Evolutionary conservation across 768 basidiomycete species (phyloP).

Genomic region (Suillus alpinus): DNA sequence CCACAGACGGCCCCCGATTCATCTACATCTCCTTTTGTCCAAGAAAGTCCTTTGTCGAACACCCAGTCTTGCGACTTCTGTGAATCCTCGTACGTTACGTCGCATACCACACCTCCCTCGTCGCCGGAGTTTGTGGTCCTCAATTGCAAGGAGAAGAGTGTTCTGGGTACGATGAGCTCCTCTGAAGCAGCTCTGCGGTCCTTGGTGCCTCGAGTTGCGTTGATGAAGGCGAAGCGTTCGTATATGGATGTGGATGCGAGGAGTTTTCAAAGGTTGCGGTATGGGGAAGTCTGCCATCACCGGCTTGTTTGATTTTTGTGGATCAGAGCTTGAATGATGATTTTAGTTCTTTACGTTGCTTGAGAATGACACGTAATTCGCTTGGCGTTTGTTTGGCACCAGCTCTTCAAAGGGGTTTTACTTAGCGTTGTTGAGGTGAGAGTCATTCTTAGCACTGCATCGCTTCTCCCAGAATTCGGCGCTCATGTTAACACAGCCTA

Average conservation of each 20-base stretch:
- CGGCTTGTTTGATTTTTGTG: background rate
- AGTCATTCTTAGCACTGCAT: background rate
- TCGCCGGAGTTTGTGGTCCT: constrained; percentile 18
- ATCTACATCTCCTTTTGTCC: constrained; percentile 2
- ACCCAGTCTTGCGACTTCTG: constrained; percentile 21
- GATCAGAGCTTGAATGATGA: background rate
- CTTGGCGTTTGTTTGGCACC: background rate
- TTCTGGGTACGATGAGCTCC: background rate
- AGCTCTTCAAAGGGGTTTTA: background rate
- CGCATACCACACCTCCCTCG: constrained; percentile 29
- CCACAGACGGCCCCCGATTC: constrained; percentile 1
- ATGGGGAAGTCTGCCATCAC: background rate
- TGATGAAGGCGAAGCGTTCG: background rate
- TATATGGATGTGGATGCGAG: background rate
- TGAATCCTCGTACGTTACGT: constrained; percentile 31
- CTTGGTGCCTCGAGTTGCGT: background rate
- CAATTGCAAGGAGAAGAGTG: constrained; percentile 4
- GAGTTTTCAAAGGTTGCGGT: background rate
- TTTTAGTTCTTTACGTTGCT: background rate
- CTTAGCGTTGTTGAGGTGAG: background rate
- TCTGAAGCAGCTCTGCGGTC: background rate
- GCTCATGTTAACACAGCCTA: background rate
- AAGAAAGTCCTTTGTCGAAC: constrained; percentile 9
- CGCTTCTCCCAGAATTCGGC: background rate
- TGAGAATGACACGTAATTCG: background rate